A percentile compares a stretch with the other conserved stretches of the same genome.
These are phyloP conservation scores for Microascus cirrosus DNA, from an alignment of 2,329 filamentous ascomycete genomes.

Conservation along the genomic window DNA sequence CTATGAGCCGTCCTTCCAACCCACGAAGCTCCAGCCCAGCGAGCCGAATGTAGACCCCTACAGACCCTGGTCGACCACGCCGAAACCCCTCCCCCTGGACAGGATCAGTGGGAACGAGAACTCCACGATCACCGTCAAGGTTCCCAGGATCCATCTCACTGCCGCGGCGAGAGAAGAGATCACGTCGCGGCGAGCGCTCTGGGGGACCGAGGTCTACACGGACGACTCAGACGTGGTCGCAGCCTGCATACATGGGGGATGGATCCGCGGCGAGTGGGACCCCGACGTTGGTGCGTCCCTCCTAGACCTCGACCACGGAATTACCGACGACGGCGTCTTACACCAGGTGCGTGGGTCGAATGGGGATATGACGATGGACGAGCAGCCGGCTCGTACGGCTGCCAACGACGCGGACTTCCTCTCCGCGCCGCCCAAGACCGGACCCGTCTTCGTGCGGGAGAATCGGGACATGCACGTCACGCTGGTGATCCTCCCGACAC, in stretches of 20 bases:
- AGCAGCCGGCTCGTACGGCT: conserved; percentile 20
- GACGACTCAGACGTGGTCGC: conserved; percentile 92
- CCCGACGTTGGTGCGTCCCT: conserved; percentile 63
- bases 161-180: conserved; percentile 68
- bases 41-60: conserved; percentile 17
- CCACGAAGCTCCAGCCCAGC: conserved; percentile 32
- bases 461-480: conserved; percentile 81
- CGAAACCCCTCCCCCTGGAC: conserved; percentile 66
- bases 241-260: conserved; percentile 86
- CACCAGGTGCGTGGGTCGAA: conserved; percentile 18
- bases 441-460: conserved; percentile 51
- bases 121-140: conserved; percentile 79
- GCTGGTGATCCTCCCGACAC: conserved; percentile 66
- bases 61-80: conserved; percentile 37
- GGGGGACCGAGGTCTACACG: conserved; percentile 91
- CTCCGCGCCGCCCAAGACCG: conserved; percentile 41
- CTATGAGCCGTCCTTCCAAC: conserved; percentile 59
- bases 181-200: conserved; percentile 67
- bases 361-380: conserved; percentile 16
- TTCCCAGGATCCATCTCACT: conserved; percentile 68
- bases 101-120: conserved; percentile 66
- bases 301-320: conserved; percentile 41
- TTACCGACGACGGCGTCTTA: conserved; percentile 11
- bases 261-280: conserved; percentile 80
- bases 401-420: conserved; percentile 28